Conservation (phyloP, 129 eudicot genomes). For the Artemisia argyi region DNA sequence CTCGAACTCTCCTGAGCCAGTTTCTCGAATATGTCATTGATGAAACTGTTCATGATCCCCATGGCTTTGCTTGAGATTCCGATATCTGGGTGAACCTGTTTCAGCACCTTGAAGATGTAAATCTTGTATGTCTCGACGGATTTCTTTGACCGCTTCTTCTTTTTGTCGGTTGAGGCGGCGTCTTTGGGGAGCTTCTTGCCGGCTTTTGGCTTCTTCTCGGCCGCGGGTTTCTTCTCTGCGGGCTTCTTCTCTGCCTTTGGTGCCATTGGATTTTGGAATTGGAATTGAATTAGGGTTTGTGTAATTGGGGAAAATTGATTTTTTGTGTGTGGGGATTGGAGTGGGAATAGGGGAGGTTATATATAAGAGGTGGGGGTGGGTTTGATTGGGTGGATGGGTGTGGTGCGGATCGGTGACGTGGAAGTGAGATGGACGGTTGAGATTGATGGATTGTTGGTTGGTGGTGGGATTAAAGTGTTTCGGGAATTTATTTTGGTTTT, state of each 20-base stretch:
- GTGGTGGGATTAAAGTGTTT: neutral
- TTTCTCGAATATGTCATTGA: slow-evolving; percentile 46
- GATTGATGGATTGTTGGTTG: too few species aligned
- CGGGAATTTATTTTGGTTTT: neutral
- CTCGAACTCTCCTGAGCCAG: slow-evolving; percentile 42
- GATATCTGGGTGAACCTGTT: slow-evolving; percentile 42
- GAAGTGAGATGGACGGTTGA: neutral
- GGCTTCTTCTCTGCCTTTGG: slow-evolving; percentile 70
- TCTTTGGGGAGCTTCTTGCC: slow-evolving; percentile 42
- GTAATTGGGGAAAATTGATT: slow-evolving; percentile 6
- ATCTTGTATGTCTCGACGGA: slow-evolving; percentile 58
- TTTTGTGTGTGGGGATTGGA: neutral
- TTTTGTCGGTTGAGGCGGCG: slow-evolving; percentile 39
- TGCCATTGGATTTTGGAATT: slow-evolving; percentile 36
- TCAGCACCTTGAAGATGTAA: slow-evolving; percentile 57
- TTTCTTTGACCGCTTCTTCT: slow-evolving; percentile 52
- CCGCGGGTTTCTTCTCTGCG: slow-evolving; percentile 44
- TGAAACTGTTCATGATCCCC: slow-evolving; percentile 54
- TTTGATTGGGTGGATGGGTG: slow-evolving; percentile 7
- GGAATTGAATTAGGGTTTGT: slow-evolving; percentile 7
- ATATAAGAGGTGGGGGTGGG: neutral
- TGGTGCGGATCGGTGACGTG: slow-evolving; percentile 16
- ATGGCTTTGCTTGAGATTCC: slow-evolving; percentile 51
- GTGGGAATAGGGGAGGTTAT: neutral
- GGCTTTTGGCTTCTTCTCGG: slow-evolving; percentile 47